Percentiles rank a stretch among this genome's conserved stretches.
Conservation (phyloP, 2,329 filamentous ascomycete species). For the Thelonectria rubi region DNA sequence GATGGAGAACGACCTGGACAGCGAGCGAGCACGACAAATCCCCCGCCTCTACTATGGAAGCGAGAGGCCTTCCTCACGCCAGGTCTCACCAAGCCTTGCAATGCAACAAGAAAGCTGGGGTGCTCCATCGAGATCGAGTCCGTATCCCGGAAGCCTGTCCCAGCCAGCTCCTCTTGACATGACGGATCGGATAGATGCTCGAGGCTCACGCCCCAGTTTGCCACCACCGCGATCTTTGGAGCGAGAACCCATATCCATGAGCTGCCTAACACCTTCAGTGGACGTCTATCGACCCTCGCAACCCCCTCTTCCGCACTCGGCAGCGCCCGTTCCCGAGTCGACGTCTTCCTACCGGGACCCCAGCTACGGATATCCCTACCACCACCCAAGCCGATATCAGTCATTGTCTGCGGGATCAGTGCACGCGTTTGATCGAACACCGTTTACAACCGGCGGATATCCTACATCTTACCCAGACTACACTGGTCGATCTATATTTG, state of each 20-base stretch:
- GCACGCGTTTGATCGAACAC: slow-evolving; percentile 54
- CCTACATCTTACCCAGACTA: slow-evolving; percentile 54
- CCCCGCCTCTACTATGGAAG: slow-evolving; percentile 57
- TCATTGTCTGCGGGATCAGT: slow-evolving; percentile 57
- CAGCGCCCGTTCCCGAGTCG: slow-evolving; percentile 46
- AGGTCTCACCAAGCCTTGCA: slow-evolving; percentile 48
- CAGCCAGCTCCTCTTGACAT: slow-evolving; percentile 44
- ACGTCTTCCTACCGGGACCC: slow-evolving; percentile 46
- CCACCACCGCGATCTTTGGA: slow-evolving; percentile 51
- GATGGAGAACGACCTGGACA: slow-evolving; percentile 52
- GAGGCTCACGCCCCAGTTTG: slow-evolving; percentile 53
- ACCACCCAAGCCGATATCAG: slow-evolving; percentile 56
- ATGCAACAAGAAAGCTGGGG: slow-evolving; percentile 49
- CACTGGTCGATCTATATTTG: slow-evolving; percentile 46
- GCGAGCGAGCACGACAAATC: slow-evolving; percentile 54
- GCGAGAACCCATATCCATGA: slow-evolving; percentile 45
- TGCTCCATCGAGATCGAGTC: slow-evolving; percentile 45
- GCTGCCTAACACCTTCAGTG: slow-evolving; percentile 44
- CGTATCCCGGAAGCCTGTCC: slow-evolving; percentile 44
- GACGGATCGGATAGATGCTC: slow-evolving; percentile 48
- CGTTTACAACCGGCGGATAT: slow-evolving; percentile 55
- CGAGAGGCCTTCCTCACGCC: slow-evolving; percentile 43
- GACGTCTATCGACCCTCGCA: slow-evolving; percentile 51
- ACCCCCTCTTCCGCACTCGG: slow-evolving; percentile 34
- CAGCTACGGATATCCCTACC: slow-evolving; percentile 51